A percentile compares a stretch with the other conserved stretches of the same genome.
Evolutionary conservation across 2,329 filamentous ascomycete species (phyloP).

Genomic region (Phyllachora maydis): DNA sequence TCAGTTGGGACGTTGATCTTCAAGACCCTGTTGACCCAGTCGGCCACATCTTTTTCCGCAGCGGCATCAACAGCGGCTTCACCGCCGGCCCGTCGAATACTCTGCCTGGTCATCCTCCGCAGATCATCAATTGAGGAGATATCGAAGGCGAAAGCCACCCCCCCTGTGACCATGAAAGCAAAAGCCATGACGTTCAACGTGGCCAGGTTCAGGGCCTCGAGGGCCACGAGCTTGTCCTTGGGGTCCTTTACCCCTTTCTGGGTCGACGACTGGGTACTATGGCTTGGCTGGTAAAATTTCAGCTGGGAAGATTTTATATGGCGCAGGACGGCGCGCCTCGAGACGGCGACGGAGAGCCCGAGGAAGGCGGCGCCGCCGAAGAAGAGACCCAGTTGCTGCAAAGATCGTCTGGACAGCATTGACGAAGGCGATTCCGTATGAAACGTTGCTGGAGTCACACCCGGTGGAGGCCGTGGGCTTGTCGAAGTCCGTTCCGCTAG

Average conservation of each 20-base stretch:
- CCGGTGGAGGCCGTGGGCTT: too few relatives aligned
- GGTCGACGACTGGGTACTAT: slow-evolving; percentile 9
- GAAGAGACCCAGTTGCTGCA: slow-evolving; percentile 48
- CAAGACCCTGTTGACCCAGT: slow-evolving; percentile 33
- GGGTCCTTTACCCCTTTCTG: slow-evolving; percentile 18
- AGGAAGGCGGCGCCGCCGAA: slow-evolving; percentile 59
- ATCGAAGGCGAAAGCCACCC: slow-evolving; percentile 56
- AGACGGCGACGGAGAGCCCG: slow-evolving; percentile 47
- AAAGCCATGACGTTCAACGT: slow-evolving; percentile 70
- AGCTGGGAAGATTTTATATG: slow-evolving; percentile 42
- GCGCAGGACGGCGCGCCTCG: slow-evolving; percentile 46
- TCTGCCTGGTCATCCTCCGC: slow-evolving; percentile 24
- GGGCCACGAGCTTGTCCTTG: slow-evolving; percentile 49
- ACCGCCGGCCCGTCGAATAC: slow-evolving; percentile 12
- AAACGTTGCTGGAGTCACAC: too few relatives aligned
- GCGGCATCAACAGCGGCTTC: slow-evolving; percentile 21
- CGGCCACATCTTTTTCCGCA: slow-evolving; percentile 38
- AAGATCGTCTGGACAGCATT: slow-evolving; percentile 23
- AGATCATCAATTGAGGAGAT: slow-evolving; percentile 50
- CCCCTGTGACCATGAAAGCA: slow-evolving; percentile 54
- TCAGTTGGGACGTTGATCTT: slow-evolving; percentile 4
- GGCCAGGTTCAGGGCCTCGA: slow-evolving; percentile 68
- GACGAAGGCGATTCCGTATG: too few relatives aligned
- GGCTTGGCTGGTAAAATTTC: slow-evolving; percentile 49
- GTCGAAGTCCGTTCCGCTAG: too few relatives aligned